A percentile compares a stretch with the other conserved stretches of the same genome.
Conservation (phyloP, 371 early-diverging fungal species). For the Haplosporangium sp. region DNA sequence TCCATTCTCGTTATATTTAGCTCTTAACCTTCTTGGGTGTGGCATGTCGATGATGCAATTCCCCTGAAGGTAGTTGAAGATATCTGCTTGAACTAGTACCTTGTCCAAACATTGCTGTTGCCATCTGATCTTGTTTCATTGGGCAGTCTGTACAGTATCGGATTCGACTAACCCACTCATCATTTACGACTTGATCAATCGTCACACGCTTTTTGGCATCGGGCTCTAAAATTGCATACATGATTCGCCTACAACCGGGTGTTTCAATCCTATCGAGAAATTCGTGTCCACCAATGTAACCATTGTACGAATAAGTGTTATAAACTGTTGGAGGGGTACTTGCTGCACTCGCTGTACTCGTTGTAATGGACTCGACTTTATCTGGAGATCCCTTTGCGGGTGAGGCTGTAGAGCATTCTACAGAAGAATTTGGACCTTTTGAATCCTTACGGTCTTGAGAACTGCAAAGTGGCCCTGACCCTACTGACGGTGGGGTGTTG, state of each 20-base stretch:
- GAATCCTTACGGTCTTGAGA: background rate
- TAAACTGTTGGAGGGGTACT: conserved; percentile 14
- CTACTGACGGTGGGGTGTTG: conserved; percentile 1
- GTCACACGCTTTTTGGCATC: conserved; percentile 62
- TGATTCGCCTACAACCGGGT: conserved; percentile 52
- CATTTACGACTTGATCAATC: conserved; percentile 61
- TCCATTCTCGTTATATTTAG: background rate
- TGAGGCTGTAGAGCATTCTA: conserved; percentile 10
- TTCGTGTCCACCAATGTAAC: conserved; percentile 42
- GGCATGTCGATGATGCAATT: conserved; percentile 31
- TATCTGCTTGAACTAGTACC: conserved; percentile 8
- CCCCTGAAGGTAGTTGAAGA: conserved; percentile 13
- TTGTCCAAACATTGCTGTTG: conserved; percentile 1
- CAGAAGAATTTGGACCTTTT: conserved; percentile 11
- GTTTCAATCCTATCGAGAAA: conserved; percentile 47
- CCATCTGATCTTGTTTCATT: conserved; percentile 29
- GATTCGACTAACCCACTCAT: conserved; percentile 72
- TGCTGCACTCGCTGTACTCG: background rate
- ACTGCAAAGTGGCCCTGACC: conserved; percentile 11
- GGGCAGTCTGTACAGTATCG: conserved; percentile 57
- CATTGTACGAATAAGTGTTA: conserved; percentile 41
- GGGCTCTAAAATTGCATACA: conserved; percentile 62
- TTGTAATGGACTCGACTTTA: background rate
- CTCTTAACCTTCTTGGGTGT: conserved; percentile 31
- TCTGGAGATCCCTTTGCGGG: background rate